A percentile compares a stretch with the other conserved stretches of the same genome.
Evolutionary conservation across 257 asterid species (phyloP).

Genomic region (Lithospermum erythrorhizon): DNA sequence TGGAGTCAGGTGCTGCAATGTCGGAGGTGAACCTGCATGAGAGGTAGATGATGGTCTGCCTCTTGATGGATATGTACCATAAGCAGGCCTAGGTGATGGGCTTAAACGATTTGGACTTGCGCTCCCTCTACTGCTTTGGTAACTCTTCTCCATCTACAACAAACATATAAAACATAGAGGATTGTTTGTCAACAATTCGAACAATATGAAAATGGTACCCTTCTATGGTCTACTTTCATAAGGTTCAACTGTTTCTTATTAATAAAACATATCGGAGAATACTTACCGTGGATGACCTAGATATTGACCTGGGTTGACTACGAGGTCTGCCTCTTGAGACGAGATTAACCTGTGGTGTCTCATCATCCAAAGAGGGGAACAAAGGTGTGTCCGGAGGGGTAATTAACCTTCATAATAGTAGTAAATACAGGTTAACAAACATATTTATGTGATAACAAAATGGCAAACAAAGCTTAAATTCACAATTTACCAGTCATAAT

Average conservation of each 20-base stretch:
- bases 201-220: neutral
- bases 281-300: slow-evolving; percentile 74
- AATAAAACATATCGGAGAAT: neutral
- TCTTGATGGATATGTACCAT: slow-evolving; percentile 44
- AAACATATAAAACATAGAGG: slow-evolving; percentile 10
- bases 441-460: slow-evolving; percentile 7
- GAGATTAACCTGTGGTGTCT: slow-evolving; percentile 34
- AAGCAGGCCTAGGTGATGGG: slow-evolving; percentile 65
- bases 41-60: slow-evolving; percentile 57
- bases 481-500: slow-evolving; percentile 76
- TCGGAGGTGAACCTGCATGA: slow-evolving; percentile 48
- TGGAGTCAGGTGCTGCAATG: slow-evolving; percentile 35
- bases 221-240: neutral
- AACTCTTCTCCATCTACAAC: slow-evolving; percentile 68
- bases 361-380: slow-evolving; percentile 84
- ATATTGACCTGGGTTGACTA: slow-evolving; percentile 76
- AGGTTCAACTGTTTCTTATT: neutral
- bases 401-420: slow-evolving; percentile 51
- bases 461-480: slow-evolving; percentile 7
- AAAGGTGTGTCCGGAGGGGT: slow-evolving; percentile 99
- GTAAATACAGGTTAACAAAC: slow-evolving; percentile 14
- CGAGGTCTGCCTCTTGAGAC: slow-evolving; percentile 80
- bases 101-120: slow-evolving; percentile 84
- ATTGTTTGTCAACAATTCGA: neutral
- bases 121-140: slow-evolving; percentile 64